Base-by-base conservation (phyloP, 2,329 filamentous ascomycete species). In the Coccinonectria pachysandricola region DNA sequence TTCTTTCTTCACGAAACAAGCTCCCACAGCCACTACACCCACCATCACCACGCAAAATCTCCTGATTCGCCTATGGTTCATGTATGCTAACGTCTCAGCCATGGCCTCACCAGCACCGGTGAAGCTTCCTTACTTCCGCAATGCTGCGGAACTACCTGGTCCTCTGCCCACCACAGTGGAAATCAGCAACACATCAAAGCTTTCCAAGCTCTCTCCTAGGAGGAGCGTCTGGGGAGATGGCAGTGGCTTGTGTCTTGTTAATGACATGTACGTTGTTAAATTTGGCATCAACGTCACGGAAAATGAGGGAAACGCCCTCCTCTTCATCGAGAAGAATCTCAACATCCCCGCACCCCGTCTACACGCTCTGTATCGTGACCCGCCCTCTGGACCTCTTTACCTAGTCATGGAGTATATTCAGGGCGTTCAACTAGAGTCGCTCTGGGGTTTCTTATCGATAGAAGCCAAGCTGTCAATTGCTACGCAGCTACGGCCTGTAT, bases 371-470 rank as follows among this genome's bases (percentile, higher is more conserved):
- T 30, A 32, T 12, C 33, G 29, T 7, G 24, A 32, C 9, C 8
- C 12, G 16, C 13, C 3, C n/a, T 22, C 16, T 8, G 24, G 18
- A 13, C 18, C 9, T 23, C 15, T 35, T 11, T 32, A 28, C 21
- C 14, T 35, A 10, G 23, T 35, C 22, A 35, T 35, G 33, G 29
- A 32, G 23, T 30, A 25, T 17, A 19, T 35, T 10, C 24, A 12
- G 12, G 33, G 29, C 13, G 21, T 17, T 10, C 16, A 19, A 12
- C 17, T 27, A 11, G 24, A 31, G 12, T 31, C 29, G 14, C 14
- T 32, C 25, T 32, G 30, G 30, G 10, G 8, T 11, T 21, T 18
- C 21, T 26, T 32, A 14, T 28, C 30, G n/a, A n/a, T 14, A n/a
- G 30, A 28, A 28, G 26, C 30, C 3, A 32, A 28, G 21, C 28